phyloP scores from a whole-genome alignment of 1,284 basidiomycete species.

The Bjerkandera adusta region DNA sequence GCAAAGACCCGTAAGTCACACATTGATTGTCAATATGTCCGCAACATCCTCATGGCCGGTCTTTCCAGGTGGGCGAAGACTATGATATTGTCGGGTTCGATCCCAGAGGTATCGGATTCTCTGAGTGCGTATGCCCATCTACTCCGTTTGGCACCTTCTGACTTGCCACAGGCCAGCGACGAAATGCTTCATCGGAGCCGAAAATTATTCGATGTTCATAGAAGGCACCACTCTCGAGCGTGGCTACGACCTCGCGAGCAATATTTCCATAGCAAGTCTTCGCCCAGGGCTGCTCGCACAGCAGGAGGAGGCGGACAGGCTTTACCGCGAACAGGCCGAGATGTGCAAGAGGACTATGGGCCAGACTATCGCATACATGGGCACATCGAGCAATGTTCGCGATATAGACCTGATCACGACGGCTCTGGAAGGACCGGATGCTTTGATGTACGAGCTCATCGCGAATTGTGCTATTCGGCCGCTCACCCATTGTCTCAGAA shows the following conservation, averaged over 20 bases:
- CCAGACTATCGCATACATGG: slow-evolving; percentile 40
- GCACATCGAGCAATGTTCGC: slow-evolving; percentile 39
- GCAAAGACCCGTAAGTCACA: too few relatives aligned
- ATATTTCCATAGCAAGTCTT: slow-evolving; percentile 25
- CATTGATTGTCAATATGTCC: too few relatives aligned
- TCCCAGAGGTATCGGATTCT: slow-evolving; percentile 39
- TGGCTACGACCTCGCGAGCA: slow-evolving; percentile 33
- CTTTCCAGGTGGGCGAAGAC: slow-evolving; percentile 32
- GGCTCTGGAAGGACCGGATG: slow-evolving; percentile 38
- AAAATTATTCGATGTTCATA: slow-evolving; percentile 30
- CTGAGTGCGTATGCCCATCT: slow-evolving; percentile 22
- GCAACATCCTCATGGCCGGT: too few relatives aligned
- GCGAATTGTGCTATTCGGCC: slow-evolving; percentile 23
- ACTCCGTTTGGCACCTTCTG: not conserved
- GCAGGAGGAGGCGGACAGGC: slow-evolving; percentile 31
- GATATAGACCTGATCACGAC: slow-evolving; percentile 42
- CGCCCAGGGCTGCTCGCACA: slow-evolving; percentile 33
- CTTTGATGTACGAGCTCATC: slow-evolving; percentile 34
- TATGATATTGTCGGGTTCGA: slow-evolving; percentile 44
- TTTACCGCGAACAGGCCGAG: slow-evolving; percentile 35
- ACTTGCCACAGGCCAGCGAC: slow-evolving; percentile 28
- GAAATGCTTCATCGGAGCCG: slow-evolving; percentile 32
- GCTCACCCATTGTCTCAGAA: slow-evolving; percentile 24
- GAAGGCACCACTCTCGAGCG: slow-evolving; percentile 36
- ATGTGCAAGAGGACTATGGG: slow-evolving; percentile 39